These are phyloP conservation scores for Erythrobasidium hasegawianum DNA, from an alignment of 1,284 basidiomycete species.

Conservation along the genomic window DNA sequence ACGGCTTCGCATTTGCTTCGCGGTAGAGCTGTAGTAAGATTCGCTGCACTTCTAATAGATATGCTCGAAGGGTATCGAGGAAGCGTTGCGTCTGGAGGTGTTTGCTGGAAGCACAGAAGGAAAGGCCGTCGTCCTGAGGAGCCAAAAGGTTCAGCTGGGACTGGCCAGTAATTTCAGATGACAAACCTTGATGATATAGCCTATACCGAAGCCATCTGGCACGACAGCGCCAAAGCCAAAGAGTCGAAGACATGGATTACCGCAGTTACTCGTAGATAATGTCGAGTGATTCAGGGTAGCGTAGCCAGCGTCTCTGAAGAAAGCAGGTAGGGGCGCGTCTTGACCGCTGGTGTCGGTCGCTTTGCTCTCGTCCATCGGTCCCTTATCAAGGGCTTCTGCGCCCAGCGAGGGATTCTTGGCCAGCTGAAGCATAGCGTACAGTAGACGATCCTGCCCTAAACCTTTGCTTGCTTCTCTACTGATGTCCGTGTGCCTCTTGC, in stretches of 20 bases:
- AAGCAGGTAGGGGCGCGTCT: constrained; percentile 59
- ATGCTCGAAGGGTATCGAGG: constrained; percentile 76
- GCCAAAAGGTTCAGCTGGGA: neutral
- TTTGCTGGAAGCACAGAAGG: constrained; percentile 82
- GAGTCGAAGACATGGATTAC: constrained; percentile 82
- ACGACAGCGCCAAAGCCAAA: constrained; percentile 89
- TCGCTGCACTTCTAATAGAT: constrained; percentile 73
- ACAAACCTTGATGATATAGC: constrained; percentile 88
- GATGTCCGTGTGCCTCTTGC: constrained; percentile 77
- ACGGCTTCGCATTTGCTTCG: constrained; percentile 68
- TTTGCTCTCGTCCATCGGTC: constrained; percentile 33
- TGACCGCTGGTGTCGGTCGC: constrained; percentile 45
- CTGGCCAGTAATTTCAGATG: no score
- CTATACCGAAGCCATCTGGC: constrained; percentile 57
- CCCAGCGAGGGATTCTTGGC: constrained; percentile 26
- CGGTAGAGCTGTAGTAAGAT: constrained; percentile 72
- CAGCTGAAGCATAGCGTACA: constrained; percentile 37
- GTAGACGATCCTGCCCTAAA: constrained; percentile 72
- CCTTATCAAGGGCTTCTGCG: constrained; percentile 9
- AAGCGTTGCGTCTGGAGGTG: constrained; percentile 89
- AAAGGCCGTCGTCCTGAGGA: constrained; percentile 46
- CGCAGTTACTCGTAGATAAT: constrained; percentile 90
- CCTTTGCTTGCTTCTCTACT: constrained; percentile 84
- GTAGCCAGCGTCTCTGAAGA: constrained; percentile 88
- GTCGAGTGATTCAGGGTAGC: constrained; percentile 75